A percentile compares a stretch with the other conserved stretches of the same genome.
These are phyloP conservation scores for Picea sitchensis DNA, from an alignment of 75 land plant species.

Conservation along the genomic window DNA sequence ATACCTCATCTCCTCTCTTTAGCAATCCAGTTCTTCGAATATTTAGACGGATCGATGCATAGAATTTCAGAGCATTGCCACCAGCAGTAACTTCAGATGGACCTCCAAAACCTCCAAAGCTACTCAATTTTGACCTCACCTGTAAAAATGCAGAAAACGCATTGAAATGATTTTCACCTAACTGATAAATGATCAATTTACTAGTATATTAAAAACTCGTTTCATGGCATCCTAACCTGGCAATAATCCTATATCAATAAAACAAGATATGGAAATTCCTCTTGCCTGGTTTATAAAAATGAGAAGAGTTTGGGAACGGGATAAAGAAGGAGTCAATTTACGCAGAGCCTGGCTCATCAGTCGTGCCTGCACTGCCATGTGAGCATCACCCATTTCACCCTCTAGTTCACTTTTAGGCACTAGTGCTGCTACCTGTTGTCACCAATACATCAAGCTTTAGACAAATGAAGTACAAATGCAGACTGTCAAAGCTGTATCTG, in stretches of 20 bases:
- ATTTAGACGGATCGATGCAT: conserved; percentile 93
- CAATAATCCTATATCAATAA: neutral
- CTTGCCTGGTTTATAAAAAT: conserved; percentile 93
- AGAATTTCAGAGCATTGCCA: conserved; percentile 97
- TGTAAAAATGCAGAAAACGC: conserved; percentile 19
- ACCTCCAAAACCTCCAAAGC: conserved; percentile 84
- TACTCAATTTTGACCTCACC: conserved; percentile 72
- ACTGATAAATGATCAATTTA: neutral
- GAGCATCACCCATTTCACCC: conserved; percentile 98
- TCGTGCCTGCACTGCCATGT: conserved; percentile 94
- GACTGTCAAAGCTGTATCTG: neutral
- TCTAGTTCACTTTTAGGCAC: conserved; percentile 94
- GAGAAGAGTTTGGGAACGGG: conserved; percentile 75
- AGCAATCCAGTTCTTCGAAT: conserved; percentile 65
- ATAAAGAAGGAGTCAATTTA: conserved; percentile 85
- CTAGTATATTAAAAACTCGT: neutral
- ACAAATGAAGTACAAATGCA: neutral
- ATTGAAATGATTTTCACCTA: neutral
- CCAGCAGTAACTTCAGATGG: conserved; percentile 91
- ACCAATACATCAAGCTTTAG: neutral
- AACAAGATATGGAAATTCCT: neutral
- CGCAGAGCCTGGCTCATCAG: conserved; percentile 98
- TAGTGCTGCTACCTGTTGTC: conserved; percentile 88
- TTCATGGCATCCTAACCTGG: neutral
- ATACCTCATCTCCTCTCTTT: conserved; percentile 97